phyloP scores from a whole-genome alignment of 768 basidiomycete species.

The Thelephora aurantiotincta region DNA sequence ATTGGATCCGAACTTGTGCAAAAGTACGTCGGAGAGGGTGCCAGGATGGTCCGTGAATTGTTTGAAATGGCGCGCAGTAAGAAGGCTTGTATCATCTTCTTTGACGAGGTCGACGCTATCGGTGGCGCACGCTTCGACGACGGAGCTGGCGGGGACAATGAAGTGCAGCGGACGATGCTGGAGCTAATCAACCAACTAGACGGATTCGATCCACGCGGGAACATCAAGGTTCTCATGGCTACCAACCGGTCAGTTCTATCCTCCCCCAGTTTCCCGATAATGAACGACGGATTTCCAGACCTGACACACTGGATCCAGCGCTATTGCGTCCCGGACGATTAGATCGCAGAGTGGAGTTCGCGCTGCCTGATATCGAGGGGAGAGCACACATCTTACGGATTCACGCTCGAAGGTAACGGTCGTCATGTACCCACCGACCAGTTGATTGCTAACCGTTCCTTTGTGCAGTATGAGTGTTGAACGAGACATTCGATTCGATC shows the following conservation, averaged over 20 bases:
- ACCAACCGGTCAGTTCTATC: constrained; percentile 65
- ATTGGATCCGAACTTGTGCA: constrained; percentile 99
- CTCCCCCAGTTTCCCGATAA: background rate
- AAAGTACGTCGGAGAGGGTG: constrained; percentile 98
- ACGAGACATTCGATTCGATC: constrained; percentile 91
- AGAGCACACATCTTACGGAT: constrained; percentile 94
- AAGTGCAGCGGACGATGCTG: constrained; percentile 98
- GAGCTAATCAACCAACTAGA: constrained; percentile 98
- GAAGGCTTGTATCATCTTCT: constrained; percentile 99
- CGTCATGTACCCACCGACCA: background rate
- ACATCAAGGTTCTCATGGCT: constrained; percentile 99
- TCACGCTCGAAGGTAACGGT: constrained; percentile 75
- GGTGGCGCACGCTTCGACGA: constrained; percentile 98
- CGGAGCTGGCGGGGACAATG: constrained; percentile 97
- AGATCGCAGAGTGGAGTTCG: constrained; percentile 95
- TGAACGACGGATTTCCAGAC: constrained; percentile 30
- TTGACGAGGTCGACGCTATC: constrained; percentile 97
- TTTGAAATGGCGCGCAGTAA: constrained; percentile 99
- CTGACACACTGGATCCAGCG: constrained; percentile 96
- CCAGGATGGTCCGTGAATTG: constrained; percentile 94
- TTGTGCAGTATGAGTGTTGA: constrained; percentile 84
- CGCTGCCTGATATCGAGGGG: constrained; percentile 88
- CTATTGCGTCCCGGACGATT: constrained; percentile 90
- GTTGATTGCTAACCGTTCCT: constrained; percentile 6
- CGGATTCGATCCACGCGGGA: constrained; percentile 97